A percentile compares a stretch with the other conserved stretches of the same genome.
Conservation (phyloP, 2,329 filamentous ascomycete species). For the Trichoderma citrinoviride region DNA sequence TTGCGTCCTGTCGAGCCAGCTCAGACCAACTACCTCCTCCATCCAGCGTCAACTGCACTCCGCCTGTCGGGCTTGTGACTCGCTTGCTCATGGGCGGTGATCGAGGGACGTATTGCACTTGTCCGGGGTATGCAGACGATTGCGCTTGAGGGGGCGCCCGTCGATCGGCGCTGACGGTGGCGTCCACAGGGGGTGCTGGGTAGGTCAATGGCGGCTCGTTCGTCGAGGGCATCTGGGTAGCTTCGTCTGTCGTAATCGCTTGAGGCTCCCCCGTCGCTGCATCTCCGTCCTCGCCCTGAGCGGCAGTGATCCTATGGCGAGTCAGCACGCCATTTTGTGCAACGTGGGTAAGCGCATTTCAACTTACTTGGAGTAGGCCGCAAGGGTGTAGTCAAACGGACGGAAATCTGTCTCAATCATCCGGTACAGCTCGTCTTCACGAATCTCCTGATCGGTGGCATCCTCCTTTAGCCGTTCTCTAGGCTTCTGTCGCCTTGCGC, state of each 20-base stretch:
- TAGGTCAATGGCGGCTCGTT: slow-evolving; percentile 8
- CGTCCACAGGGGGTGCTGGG: slow-evolving; percentile 22
- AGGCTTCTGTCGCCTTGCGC: slow-evolving; percentile 90
- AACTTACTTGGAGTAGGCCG: slow-evolving; percentile 70
- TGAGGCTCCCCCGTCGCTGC: slow-evolving; percentile 34
- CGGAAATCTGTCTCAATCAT: slow-evolving; percentile 94
- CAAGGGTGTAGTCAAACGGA: slow-evolving; percentile 90
- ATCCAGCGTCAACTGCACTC: slow-evolving; percentile 87
- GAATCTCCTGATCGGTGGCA: slow-evolving; percentile 90
- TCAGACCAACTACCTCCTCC: slow-evolving; percentile 89
- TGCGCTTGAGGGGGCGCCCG: slow-evolving; percentile 29
- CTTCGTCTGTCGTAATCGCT: slow-evolving; percentile 53
- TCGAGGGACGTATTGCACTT: slow-evolving; percentile 45
- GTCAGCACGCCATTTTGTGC: slow-evolving; percentile 3
- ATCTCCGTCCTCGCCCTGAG: slow-evolving; percentile 6
- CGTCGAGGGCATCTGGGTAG: slow-evolving; percentile 39
- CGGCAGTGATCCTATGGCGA: slow-evolving; percentile 37
- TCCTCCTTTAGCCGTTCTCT: slow-evolving; percentile 89
- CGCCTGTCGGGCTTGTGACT: slow-evolving; percentile 74
- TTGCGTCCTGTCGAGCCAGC: slow-evolving; percentile 78
- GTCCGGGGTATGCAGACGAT: slow-evolving; percentile 44
- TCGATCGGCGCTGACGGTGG: not conserved
- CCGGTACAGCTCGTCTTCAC: slow-evolving; percentile 88
- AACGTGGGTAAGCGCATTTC: not conserved
- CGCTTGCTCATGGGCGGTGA: slow-evolving; percentile 60